Conservation (phyloP, 257 asterid species). For the Plantago major region DNA sequence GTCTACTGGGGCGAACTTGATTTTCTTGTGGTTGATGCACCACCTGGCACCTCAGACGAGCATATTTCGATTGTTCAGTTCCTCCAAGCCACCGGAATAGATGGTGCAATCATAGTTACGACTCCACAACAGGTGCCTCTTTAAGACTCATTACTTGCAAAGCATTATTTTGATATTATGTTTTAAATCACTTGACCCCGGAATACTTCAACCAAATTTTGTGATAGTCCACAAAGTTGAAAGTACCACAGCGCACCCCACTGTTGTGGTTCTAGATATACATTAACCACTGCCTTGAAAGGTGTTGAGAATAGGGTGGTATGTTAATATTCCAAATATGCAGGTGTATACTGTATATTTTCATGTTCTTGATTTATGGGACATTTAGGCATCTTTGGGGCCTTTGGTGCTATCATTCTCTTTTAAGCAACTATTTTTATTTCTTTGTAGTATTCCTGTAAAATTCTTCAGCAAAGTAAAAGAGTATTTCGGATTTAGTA, state of each 20-base stretch:
- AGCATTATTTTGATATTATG: background rate
- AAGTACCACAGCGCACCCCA: too few relatives aligned
- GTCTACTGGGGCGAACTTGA: conserved; percentile 91
- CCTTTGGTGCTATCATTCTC: too few relatives aligned
- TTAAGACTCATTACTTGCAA: background rate
- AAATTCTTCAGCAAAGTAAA: background rate
- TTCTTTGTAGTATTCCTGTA: background rate
- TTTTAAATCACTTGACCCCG: background rate
- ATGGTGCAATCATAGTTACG: conserved; percentile 84
- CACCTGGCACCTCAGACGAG: conserved; percentile 96
- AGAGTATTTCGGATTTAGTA: background rate
- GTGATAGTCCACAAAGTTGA: too few relatives aligned
- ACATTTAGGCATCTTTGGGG: too few relatives aligned
- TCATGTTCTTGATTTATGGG: too few relatives aligned
- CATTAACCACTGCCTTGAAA: too few relatives aligned
- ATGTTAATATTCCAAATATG: too few relatives aligned
- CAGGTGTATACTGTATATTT: too few relatives aligned
- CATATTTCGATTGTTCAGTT: conserved; percentile 85
- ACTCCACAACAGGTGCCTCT: conserved; percentile 63
- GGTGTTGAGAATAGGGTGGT: too few relatives aligned
- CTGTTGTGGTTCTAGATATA: too few relatives aligned
- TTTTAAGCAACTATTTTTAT: too few relatives aligned
- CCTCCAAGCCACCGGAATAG: conserved; percentile 76
- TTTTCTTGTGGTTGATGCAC: conserved; percentile 87
- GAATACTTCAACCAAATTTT: too few relatives aligned